Percentiles rank a stretch among this genome's conserved stretches.
phyloP scores from a whole-genome alignment of 2,329 filamentous ascomycete genomes.

The Triangularia setosa region DNA sequence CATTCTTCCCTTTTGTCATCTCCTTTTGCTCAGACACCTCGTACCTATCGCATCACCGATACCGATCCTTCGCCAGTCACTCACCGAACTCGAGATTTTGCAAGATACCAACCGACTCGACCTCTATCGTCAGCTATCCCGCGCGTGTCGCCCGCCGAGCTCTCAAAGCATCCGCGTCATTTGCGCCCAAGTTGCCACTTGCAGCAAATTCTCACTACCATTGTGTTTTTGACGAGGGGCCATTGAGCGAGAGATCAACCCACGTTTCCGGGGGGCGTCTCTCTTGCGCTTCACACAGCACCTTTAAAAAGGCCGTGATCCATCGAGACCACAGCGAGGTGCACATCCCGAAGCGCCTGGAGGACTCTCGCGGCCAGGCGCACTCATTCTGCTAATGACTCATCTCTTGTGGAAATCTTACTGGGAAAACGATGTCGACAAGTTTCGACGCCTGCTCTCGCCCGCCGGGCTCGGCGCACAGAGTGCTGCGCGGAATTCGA shows the following conservation, averaged over 20 bases:
- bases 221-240: conserved; percentile 13
- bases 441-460: conserved; percentile 83
- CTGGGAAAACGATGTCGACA: conserved; percentile 96
- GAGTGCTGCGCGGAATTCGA: conserved; percentile 49
- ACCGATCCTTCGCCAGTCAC: neutral
- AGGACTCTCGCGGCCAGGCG: conserved; percentile 38
- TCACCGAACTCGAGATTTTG: neutral
- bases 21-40: neutral
- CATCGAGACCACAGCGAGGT: conserved; percentile 83
- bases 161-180: conserved; percentile 16
- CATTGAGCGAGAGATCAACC: neutral
- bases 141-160: neutral
- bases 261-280: conserved; percentile 24
- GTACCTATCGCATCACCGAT: neutral
- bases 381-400: conserved; percentile 64
- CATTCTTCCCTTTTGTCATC: neutral
- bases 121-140: neutral
- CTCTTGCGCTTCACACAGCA: conserved; percentile 41
- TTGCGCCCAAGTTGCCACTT: conserved; percentile 21
- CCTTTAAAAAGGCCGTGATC: conserved; percentile 94
- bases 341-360: conserved; percentile 39
- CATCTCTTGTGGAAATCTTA: conserved; percentile 95
- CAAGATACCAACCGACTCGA: neutral
- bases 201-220: conserved; percentile 16
- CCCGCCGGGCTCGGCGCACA: conserved; percentile 60